phyloP scores from a whole-genome alignment of 768 basidiomycete species.

The Hericium rajendrae region DNA sequence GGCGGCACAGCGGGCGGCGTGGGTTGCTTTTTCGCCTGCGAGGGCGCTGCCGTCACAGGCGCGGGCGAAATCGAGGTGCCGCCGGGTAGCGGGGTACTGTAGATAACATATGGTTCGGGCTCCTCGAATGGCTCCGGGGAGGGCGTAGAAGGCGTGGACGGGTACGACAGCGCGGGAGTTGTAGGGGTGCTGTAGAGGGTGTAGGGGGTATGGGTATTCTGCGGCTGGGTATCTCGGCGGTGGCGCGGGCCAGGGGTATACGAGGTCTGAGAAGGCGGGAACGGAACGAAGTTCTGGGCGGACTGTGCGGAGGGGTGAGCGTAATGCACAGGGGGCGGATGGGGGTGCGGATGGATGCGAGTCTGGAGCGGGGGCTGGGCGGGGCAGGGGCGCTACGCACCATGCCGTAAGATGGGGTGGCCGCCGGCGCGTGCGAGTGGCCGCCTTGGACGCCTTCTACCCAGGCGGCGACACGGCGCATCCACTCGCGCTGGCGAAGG shows the following conservation, averaged over 20 bases:
- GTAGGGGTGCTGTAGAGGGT: constrained; percentile 3
- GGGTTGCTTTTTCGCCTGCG: constrained; percentile 2
- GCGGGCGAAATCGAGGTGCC: background rate
- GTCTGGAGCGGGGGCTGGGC: too few species aligned
- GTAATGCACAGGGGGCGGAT: too few species aligned
- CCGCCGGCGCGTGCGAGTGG: constrained; percentile 8
- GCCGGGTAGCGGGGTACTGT: constrained; percentile 11
- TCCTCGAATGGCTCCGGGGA: background rate
- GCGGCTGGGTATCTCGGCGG: background rate
- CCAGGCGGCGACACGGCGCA: constrained; percentile 15
- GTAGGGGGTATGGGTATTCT: constrained; percentile 6
- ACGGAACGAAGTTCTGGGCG: background rate
- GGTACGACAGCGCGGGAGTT: background rate
- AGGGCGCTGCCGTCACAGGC: background rate
- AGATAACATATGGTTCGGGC: constrained; percentile 14
- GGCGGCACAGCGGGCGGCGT: constrained; percentile 4
- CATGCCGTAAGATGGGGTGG: background rate
- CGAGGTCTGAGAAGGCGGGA: background rate
- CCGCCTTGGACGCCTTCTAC: constrained; percentile 12
- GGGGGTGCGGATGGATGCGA: too few species aligned
- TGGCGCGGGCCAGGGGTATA: background rate
- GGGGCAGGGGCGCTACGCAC: background rate
- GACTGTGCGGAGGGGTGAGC: too few species aligned
- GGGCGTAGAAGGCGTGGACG: constrained; percentile 2
- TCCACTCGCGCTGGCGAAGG: constrained; percentile 13